Conservation (phyloP, 176 grass and related monocot genomes). For the Phyllostachys edulis region DNA sequence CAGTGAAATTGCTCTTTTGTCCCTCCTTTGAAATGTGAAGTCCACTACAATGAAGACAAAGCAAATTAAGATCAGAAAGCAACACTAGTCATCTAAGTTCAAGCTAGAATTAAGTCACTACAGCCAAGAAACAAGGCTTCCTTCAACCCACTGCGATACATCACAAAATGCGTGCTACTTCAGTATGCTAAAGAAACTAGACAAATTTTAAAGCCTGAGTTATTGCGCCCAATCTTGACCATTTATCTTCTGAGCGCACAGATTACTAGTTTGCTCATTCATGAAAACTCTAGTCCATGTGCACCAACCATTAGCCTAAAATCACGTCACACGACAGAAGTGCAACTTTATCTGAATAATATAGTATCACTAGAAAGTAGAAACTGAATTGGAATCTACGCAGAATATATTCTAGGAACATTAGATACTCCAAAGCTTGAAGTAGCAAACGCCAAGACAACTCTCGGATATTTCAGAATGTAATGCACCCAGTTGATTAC, state of each 20-base stretch:
- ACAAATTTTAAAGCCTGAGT: not conserved
- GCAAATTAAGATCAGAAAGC: not conserved
- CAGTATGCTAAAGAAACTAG: slow-evolving; percentile 32
- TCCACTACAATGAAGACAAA: slow-evolving; percentile 46
- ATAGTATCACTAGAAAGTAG: slow-evolving; percentile 33
- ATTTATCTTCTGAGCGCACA: not conserved
- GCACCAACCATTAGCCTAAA: not conserved
- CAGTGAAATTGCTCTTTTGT: slow-evolving; percentile 33
- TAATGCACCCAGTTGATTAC: slow-evolving; percentile 12
- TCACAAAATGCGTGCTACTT: not conserved
- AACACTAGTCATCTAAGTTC: not conserved
- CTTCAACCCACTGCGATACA: not conserved
- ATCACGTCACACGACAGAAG: not conserved
- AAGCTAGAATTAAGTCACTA: not conserved
- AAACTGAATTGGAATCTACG: slow-evolving; percentile 27
- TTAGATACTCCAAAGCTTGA: slow-evolving; percentile 42
- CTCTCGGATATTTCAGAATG: slow-evolving; percentile 34
- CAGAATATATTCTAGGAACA: slow-evolving; percentile 47
- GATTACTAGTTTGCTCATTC: not conserved
- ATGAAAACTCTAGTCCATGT: slow-evolving; percentile 11
- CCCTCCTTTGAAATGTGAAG: slow-evolving; percentile 59
- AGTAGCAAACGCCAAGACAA: slow-evolving; percentile 31
- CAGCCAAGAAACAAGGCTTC: not conserved
- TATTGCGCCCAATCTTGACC: not conserved
- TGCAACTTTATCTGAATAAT: slow-evolving; percentile 6